Conservation (phyloP, 140 eudicot genomes). For the Ambrosia hybrid region DNA sequence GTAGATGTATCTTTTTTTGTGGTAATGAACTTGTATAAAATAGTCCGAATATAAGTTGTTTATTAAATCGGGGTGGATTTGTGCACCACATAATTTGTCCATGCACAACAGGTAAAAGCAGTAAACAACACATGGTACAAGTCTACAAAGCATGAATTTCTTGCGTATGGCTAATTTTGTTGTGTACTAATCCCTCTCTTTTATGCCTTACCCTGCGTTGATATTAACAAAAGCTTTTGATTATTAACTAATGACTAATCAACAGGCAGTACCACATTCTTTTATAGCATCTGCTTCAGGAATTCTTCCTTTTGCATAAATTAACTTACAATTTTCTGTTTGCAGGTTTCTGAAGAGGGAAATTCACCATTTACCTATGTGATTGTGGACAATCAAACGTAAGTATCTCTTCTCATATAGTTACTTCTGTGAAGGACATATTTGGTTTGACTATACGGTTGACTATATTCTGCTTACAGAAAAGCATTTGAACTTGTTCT, state of each 20-base stretch:
- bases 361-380: too few species aligned
- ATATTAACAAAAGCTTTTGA: too few species aligned
- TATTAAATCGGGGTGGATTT: not conserved
- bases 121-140: too few species aligned
- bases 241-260: too few species aligned
- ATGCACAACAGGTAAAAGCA: too few species aligned
- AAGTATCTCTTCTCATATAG: slow-evolving; percentile 29
- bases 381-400: slow-evolving; percentile 72
- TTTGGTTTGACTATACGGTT: slow-evolving; percentile 7
- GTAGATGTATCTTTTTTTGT: slow-evolving; percentile 77
- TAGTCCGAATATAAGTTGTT: not conserved
- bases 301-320: slow-evolving; percentile 10
- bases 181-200: too few species aligned
- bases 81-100: too few species aligned
- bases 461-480: not conserved
- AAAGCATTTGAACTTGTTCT: slow-evolving; percentile 2
- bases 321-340: slow-evolving; percentile 19
- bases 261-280: too few species aligned
- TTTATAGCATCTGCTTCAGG: too few species aligned
- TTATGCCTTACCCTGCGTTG: too few species aligned
- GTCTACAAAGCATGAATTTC: too few species aligned
- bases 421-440: slow-evolving; percentile 16
- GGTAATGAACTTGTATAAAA: slow-evolving; percentile 39
- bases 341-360: slow-evolving; percentile 56
- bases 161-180: too few species aligned